These are phyloP conservation scores for Phalaenopsis equestris DNA, from an alignment of 106 monocot species.

Conservation along the genomic window DNA sequence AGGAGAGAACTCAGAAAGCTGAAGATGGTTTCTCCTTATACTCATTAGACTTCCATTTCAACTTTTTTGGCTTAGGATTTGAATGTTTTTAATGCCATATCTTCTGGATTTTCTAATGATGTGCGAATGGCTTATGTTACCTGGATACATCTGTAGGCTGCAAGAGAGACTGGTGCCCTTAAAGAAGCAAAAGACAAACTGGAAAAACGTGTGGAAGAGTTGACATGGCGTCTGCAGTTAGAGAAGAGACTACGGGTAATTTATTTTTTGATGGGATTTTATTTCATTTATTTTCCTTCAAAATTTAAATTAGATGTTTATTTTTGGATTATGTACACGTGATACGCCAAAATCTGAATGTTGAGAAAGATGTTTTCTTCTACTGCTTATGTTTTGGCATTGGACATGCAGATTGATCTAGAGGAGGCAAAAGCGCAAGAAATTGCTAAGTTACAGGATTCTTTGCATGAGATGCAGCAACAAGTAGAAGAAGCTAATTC, in stretches of 20 bases:
- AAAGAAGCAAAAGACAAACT: slow-evolving; percentile 92
- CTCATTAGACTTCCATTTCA: background rate
- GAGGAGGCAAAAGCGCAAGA: slow-evolving; percentile 80
- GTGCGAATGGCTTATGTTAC: slow-evolving; percentile 9
- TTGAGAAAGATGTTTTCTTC: background rate
- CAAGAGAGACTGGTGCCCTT: slow-evolving; percentile 90
- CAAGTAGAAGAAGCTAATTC: slow-evolving; percentile 61
- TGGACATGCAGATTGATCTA: slow-evolving; percentile 48
- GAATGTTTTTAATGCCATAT: background rate
- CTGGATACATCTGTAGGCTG: slow-evolving; percentile 39
- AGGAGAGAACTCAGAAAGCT: slow-evolving; percentile 75
- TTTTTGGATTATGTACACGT: background rate
- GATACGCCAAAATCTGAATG: background rate
- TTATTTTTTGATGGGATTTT: slow-evolving; percentile 7
- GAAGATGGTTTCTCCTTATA: slow-evolving; percentile 57
- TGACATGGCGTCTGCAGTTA: slow-evolving; percentile 68
- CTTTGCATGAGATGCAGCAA: slow-evolving; percentile 56
- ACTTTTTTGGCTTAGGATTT: background rate
- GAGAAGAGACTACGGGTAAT: slow-evolving; percentile 77
- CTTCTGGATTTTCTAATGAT: background rate
- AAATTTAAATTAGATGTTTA: background rate
- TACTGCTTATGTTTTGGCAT: background rate
- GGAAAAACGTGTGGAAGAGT: slow-evolving; percentile 85
- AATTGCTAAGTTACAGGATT: slow-evolving; percentile 62
- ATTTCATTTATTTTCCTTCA: background rate